These are phyloP conservation scores for Monosporozyma aquatica DNA, from an alignment of 805 yeast species.

Conservation along the genomic window DNA sequence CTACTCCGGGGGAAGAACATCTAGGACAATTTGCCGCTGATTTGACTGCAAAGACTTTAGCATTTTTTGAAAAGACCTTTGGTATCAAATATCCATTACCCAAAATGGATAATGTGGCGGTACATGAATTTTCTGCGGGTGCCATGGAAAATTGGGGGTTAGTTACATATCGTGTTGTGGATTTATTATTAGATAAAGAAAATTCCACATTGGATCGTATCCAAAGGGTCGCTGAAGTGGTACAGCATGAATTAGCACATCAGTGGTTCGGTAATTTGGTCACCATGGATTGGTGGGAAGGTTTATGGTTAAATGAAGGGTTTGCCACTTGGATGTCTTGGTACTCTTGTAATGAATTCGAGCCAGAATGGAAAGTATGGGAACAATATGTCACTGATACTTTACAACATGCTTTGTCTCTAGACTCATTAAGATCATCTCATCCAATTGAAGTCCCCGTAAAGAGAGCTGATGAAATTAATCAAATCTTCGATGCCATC, in stretches of 20 bases:
- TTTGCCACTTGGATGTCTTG: constrained; percentile 90
- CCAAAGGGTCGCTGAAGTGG: constrained; percentile 76
- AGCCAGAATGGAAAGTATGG: constrained; percentile 85
- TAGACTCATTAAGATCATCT: constrained; percentile 74
- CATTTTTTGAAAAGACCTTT: constrained; percentile 62
- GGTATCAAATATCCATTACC: constrained; percentile 73
- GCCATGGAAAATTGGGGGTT: constrained; percentile 88
- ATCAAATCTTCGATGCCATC: constrained; percentile 78
- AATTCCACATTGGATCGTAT: constrained; percentile 54
- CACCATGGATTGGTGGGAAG: constrained; percentile 92
- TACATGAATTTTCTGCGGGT: constrained; percentile 77
- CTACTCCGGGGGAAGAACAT: constrained; percentile 67
- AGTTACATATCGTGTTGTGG: constrained; percentile 71
- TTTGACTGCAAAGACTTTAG: constrained; percentile 65
- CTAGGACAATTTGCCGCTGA: constrained; percentile 68
- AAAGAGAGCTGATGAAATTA: constrained; percentile 65
- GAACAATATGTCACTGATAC: constrained; percentile 72
- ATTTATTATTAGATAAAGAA: constrained; percentile 61
- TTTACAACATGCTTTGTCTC: constrained; percentile 61
- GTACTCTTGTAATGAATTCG: constrained; percentile 67
- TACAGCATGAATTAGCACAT: constrained; percentile 83
- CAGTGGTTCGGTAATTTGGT: constrained; percentile 90
- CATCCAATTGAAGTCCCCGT: constrained; percentile 85
- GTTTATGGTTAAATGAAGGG: constrained; percentile 81
- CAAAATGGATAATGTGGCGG: constrained; percentile 73